Evolutionary conservation across 1,139 yeast genomes (phyloP).

Genomic region (Nematodospora anomalae): DNA sequence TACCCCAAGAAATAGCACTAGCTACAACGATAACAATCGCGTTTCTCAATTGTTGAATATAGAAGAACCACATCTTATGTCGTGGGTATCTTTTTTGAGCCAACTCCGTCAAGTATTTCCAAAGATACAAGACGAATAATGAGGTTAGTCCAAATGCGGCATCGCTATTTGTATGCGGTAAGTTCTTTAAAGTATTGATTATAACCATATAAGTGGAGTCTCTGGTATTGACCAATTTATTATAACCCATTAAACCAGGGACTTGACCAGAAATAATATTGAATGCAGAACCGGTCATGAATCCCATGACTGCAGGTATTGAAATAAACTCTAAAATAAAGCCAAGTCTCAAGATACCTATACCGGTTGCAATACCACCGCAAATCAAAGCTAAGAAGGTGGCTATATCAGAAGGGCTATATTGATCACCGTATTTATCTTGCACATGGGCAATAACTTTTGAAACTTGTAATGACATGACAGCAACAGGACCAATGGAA

Average conservation of each 20-base stretch:
- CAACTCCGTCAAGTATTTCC: conserved; percentile 58
- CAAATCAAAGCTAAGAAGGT: conserved; percentile 76
- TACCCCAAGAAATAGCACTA: conserved; percentile 70
- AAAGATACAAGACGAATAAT: conserved; percentile 62
- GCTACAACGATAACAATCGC: conserved; percentile 80
- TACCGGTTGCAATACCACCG: conserved; percentile 80
- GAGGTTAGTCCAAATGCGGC: conserved; percentile 89
- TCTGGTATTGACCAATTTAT: conserved; percentile 66
- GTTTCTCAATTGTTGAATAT: conserved; percentile 72
- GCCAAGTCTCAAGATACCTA: conserved; percentile 83
- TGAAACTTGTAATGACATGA: conserved; percentile 85
- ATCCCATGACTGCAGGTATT: conserved; percentile 90
- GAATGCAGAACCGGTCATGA: conserved; percentile 93
- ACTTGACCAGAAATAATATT: conserved; percentile 81
- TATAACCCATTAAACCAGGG: conserved; percentile 82
- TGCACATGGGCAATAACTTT: conserved; percentile 72
- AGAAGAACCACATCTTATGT: conserved; percentile 60
- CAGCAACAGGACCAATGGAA: conserved; percentile 96
- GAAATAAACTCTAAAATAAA: conserved; percentile 88
- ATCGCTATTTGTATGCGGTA: conserved; percentile 66
- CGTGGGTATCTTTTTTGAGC: conserved; percentile 69
- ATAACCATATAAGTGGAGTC: conserved; percentile 67
- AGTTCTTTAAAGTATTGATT: conserved; percentile 68
- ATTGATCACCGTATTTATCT: conserved; percentile 33
- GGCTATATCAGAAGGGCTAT: conserved; percentile 68